A percentile compares a stretch with the other conserved stretches of the same genome.
Conservation (phyloP, 2,329 filamentous ascomycete species). For the Diaporthe amygdali region DNA sequence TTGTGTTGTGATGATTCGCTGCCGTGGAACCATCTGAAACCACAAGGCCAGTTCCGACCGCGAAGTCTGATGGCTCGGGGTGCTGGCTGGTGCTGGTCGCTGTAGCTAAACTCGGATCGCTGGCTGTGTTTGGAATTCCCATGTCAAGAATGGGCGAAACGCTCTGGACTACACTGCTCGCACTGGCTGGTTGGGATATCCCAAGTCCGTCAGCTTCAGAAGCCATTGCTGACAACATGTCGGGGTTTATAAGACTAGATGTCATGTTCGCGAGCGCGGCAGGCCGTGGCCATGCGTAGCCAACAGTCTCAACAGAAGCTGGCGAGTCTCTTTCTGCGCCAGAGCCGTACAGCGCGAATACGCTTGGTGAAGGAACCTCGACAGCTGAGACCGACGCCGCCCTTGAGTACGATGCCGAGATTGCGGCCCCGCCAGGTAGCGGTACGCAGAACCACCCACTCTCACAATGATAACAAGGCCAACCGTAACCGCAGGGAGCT, state of each 20-base stretch:
- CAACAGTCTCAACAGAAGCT: background rate
- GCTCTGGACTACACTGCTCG: background rate
- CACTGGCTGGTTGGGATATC: background rate
- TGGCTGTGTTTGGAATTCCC: constrained; percentile 14
- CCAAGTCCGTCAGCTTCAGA: background rate
- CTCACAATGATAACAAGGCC: constrained; percentile 26
- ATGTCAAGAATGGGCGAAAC: constrained; percentile 9
- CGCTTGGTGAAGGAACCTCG: background rate
- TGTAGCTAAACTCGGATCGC: background rate
- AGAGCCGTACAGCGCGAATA: background rate
- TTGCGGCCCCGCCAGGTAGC: background rate
- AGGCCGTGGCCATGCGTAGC: background rate
- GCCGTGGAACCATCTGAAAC: background rate
- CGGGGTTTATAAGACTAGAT: background rate
- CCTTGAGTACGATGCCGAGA: background rate
- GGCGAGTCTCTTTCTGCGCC: background rate
- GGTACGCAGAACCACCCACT: constrained; percentile 26
- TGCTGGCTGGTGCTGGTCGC: background rate
- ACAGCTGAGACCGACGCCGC: background rate
- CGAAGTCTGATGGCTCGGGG: background rate
- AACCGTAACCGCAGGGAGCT: constrained; percentile 24
- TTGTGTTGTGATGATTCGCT: no score
- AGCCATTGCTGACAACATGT: background rate
- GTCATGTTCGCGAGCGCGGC: background rate
- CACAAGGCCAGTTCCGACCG: background rate